phyloP scores from a whole-genome alignment of 345 rosid species.

The Zanthoxylum bungeanum region DNA sequence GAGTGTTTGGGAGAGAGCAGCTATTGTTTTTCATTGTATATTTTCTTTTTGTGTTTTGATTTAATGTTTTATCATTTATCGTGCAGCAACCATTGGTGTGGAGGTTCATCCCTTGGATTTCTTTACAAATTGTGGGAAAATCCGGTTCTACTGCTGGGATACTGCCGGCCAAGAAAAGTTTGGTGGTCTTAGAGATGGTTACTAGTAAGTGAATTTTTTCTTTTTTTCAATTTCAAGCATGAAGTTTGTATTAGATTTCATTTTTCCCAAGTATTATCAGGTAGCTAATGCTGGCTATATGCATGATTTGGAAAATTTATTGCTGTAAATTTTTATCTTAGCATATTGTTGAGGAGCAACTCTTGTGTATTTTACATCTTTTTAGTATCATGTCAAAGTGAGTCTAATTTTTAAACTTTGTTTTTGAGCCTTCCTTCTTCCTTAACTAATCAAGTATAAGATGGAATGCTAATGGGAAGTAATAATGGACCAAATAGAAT shows the following conservation, averaged over 20 bases:
- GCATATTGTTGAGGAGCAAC: not conserved
- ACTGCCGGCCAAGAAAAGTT: slow-evolving; percentile 98
- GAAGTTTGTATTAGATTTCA: not conserved
- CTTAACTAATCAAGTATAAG: not conserved
- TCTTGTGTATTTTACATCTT: too few species aligned
- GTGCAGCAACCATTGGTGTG: slow-evolving; percentile 86
- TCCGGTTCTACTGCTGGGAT: slow-evolving; percentile 96
- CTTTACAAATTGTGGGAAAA: slow-evolving; percentile 86
- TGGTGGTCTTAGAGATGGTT: slow-evolving; percentile 95
- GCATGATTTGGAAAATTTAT: not conserved
- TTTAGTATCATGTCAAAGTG: not conserved
- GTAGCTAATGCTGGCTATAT: too few species aligned
- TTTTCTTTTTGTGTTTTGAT: not conserved
- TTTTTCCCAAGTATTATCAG: too few species aligned
- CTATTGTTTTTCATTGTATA: not conserved
- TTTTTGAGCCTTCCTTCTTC: not conserved
- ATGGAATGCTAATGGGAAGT: not conserved
- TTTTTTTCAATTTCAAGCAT: not conserved
- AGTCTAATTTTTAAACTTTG: not conserved
- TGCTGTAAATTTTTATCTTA: not conserved
- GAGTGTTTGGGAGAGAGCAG: slow-evolving; percentile 17
- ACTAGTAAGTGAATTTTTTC: slow-evolving; percentile 85
- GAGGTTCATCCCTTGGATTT: slow-evolving; percentile 96
- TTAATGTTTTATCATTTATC: not conserved
- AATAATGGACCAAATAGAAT: not conserved